Conservation (phyloP, 1,284 basidiomycete species). For the Ustilago tritici region DNA sequence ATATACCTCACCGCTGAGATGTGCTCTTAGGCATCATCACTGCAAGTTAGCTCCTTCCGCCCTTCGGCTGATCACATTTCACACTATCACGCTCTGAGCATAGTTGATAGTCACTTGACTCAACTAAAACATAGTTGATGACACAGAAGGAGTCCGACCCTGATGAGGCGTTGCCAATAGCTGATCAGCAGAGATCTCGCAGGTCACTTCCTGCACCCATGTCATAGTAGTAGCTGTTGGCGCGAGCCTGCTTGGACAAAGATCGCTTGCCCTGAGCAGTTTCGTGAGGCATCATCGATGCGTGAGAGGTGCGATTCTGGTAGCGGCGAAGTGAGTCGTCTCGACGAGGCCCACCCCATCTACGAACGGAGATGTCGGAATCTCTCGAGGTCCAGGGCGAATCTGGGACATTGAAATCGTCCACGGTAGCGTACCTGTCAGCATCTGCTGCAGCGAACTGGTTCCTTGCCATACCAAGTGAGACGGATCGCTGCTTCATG, state of each 20-base stretch:
- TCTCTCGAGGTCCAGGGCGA: conserved; percentile 52
- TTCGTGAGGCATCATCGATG: not conserved
- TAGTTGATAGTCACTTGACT: not conserved
- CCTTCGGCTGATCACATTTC: not conserved
- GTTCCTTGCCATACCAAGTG: conserved; percentile 24
- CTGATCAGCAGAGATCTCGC: conserved; percentile 27
- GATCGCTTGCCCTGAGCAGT: conserved; percentile 6
- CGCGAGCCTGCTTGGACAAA: conserved; percentile 11
- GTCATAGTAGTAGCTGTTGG: conserved; percentile 34
- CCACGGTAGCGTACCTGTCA: not conserved
- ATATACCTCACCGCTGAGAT: conserved; percentile 1
- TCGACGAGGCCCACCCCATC: conserved; percentile 42
- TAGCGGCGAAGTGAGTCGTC: conserved; percentile 21
- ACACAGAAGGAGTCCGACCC: not conserved
- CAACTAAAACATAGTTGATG: not conserved
- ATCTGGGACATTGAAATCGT: conserved; percentile 14
- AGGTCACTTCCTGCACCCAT: conserved; percentile 28
- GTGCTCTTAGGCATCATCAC: not conserved
- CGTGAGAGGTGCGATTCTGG: conserved; percentile 7
- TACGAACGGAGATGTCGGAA: conserved; percentile 48
- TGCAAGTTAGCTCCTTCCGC: too few species aligned
- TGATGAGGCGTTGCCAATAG: not conserved
- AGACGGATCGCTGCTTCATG: conserved; percentile 33
- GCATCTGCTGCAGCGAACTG: conserved; percentile 13
- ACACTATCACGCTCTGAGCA: not conserved